Evolutionary conservation across 306 rosid species (phyloP), one percentile per base, ranked within the genome.

Genomic region (Comarum palustre): DNA sequence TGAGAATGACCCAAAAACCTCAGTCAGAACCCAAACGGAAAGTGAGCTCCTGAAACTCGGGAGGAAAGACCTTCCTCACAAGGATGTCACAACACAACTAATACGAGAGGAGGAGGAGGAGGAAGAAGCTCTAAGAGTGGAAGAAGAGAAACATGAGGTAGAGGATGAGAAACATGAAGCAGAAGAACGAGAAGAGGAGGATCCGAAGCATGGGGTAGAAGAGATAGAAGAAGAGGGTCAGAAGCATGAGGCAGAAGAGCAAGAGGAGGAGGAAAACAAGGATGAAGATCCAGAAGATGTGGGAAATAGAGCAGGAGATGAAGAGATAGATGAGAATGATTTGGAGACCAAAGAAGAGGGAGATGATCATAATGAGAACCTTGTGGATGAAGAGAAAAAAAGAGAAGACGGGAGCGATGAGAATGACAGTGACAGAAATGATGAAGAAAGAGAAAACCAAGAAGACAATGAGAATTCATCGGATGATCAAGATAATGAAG

Each of bases 81-180:
- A 72, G 74, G 91, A 80, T 66, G 77, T 65, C 58, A 74, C 38
- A 73, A 83, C 69, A 69, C 78, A 22, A 13, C 80, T 66, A 66
- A 86, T 81, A 80, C 92, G 47, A 4, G 90, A 75, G 69, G 98
- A 91, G 69, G 96, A 89, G 29, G 99, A 88, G 62, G 95, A 88
- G 66, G 94, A 85, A 64, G 96, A 85, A 74, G 65, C 54, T 32
- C 71, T 73, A 22, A 79, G 50, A 25, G 95, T 89, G 77, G 92
- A 87, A 63, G 92, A 80, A 29, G 85, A 76, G 69, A 86, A 83
- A 76, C 89, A 34, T 16, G 92, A 76, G 27, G 88, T 64, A 0
- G 86, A 82, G 29, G 69, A 61, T 4, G 85, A 77, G 38, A 70
- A 76, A 70, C 76, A 39, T 59, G 93, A 76, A 42, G 80, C 4